Evolutionary conservation across 2,329 filamentous ascomycete species (phyloP).

Genomic region (Clonostachys solani): DNA sequence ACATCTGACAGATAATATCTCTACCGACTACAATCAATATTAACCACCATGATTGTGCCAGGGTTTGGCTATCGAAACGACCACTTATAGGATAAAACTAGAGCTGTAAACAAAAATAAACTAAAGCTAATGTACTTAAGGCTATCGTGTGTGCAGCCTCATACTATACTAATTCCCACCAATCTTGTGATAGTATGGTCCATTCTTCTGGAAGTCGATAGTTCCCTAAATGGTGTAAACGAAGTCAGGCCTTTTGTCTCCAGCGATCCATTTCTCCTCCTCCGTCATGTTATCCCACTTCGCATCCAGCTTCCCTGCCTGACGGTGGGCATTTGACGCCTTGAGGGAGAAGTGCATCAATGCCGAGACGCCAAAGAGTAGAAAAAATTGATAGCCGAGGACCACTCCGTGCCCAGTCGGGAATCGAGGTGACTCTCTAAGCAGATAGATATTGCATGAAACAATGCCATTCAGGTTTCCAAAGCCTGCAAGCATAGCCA

Average conservation of each 20-base stretch:
- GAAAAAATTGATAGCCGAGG: slow-evolving; percentile 59
- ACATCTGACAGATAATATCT: too few species aligned
- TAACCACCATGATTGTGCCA: too few species aligned
- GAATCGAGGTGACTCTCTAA: slow-evolving; percentile 19
- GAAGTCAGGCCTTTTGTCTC: slow-evolving; percentile 42
- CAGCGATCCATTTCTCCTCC: slow-evolving; percentile 50
- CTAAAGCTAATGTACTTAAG: too few species aligned
- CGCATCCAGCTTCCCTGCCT: slow-evolving; percentile 49
- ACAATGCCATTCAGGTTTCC: slow-evolving; percentile 57
- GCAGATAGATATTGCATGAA: slow-evolving; percentile 63
- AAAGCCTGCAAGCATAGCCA: slow-evolving; percentile 59
- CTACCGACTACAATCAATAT: too few species aligned
- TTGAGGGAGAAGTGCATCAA: slow-evolving; percentile 54
- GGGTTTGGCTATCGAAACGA: too few species aligned
- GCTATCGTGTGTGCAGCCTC: too few species aligned
- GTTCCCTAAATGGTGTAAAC: slow-evolving; percentile 20
- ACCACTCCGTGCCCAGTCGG: slow-evolving; percentile 56
- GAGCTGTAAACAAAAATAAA: too few species aligned
- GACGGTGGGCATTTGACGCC: slow-evolving; percentile 56
- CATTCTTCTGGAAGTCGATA: too few species aligned
- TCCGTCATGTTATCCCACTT: slow-evolving; percentile 50
- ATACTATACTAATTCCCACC: too few species aligned
- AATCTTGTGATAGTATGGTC: too few species aligned
- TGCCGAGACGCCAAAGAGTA: slow-evolving; percentile 59
- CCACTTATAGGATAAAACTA: too few species aligned